These are phyloP conservation scores for Microdochium trichocladiopsis DNA, from an alignment of 2,329 filamentous ascomycete genomes.

Conservation along the genomic window DNA sequence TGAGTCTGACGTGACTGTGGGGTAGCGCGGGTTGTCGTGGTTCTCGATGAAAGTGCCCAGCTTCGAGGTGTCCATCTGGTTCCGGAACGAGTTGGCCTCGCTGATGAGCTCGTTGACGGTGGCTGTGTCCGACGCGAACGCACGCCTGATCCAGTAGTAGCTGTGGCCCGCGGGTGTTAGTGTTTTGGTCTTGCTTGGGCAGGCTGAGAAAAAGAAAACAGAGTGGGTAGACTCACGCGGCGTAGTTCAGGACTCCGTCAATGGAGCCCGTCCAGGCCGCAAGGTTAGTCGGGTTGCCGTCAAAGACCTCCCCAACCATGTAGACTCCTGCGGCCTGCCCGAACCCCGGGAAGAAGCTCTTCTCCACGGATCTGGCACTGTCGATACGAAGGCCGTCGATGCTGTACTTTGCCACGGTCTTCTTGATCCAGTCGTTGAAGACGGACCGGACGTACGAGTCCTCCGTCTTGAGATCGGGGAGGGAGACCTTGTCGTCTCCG, in stretches of 20 bases:
- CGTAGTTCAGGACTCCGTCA: conserved; percentile 42
- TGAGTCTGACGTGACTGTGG: conserved; percentile 35
- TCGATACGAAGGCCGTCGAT: conserved; percentile 45
- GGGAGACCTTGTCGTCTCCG: conserved; percentile 35
- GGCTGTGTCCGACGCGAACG: conserved; percentile 16
- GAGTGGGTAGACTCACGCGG: conserved; percentile 26
- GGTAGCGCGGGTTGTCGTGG: conserved; percentile 38
- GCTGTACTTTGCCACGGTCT: conserved; percentile 40
- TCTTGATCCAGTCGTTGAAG: conserved; percentile 39
- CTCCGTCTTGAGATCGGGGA: conserved; percentile 39
- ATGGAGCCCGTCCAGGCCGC: conserved; percentile 39
- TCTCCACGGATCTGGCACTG: conserved; percentile 39
- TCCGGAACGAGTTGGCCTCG: conserved; percentile 14
- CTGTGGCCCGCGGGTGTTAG: not conserved
- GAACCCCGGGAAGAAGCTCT: conserved; percentile 39
- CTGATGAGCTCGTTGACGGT: conserved; percentile 26
- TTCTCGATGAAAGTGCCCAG: conserved; percentile 41
- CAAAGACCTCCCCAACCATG: conserved; percentile 40
- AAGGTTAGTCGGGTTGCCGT: conserved; percentile 35
- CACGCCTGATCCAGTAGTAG: conserved; percentile 16
- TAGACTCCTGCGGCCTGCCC: conserved; percentile 37
- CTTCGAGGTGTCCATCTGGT: conserved; percentile 20
- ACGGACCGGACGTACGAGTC: conserved; percentile 29
- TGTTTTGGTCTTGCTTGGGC: not conserved
- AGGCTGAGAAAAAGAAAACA: not conserved